Conservation (phyloP, 441 rosid species). For the Arabidopsis hybrid region DNA sequence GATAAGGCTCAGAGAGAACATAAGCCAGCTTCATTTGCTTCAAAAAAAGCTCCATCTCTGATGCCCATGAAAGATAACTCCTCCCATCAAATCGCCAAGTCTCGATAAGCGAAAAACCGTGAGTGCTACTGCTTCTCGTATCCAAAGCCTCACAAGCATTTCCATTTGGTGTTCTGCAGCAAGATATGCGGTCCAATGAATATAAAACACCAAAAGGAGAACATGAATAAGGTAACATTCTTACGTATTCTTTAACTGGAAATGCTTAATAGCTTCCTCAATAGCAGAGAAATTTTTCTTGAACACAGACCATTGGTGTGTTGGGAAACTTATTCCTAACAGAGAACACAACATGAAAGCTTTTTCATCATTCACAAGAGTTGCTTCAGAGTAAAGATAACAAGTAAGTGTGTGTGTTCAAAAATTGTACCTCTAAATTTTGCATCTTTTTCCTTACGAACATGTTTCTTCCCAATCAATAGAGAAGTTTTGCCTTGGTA, state of each 20-base stretch:
- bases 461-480: not conserved
- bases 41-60: constrained; percentile 64
- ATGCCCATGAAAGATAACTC: constrained; percentile 69
- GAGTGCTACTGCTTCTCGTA: constrained; percentile 19
- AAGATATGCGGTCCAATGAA: not conserved
- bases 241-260: not conserved
- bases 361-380: not conserved
- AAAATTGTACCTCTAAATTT: not conserved
- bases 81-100: constrained; percentile 78
- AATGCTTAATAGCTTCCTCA: not conserved
- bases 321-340: not conserved
- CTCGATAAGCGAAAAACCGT: constrained; percentile 51
- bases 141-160: constrained; percentile 45
- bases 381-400: not conserved
- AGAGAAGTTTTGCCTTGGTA: not conserved
- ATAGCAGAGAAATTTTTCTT: not conserved
- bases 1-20: constrained; percentile 68
- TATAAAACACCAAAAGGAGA: not conserved
- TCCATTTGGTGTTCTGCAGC: constrained; percentile 52
- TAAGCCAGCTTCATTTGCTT: constrained; percentile 67
- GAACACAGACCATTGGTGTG: not conserved
- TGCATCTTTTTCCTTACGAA: not conserved
- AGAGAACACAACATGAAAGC: not conserved
- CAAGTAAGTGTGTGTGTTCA: too few relatives aligned
- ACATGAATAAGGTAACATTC: not conserved